These are phyloP conservation scores for Candida anglica DNA, from an alignment of 805 yeast genomes.

Conservation along the genomic window DNA sequence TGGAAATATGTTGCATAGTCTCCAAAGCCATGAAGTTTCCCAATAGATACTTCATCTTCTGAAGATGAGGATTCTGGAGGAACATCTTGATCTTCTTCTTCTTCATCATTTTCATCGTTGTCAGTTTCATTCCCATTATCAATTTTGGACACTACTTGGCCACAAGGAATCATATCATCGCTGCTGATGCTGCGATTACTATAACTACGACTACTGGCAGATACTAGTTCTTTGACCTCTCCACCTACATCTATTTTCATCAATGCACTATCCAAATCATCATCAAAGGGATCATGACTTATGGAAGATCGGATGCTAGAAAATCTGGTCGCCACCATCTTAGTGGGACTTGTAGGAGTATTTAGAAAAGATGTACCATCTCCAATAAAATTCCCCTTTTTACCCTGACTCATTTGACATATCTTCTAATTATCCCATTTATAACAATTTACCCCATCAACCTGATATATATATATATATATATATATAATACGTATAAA, in stretches of 20 bases:
- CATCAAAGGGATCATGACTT: conserved; percentile 21
- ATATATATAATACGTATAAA: no score
- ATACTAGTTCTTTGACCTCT: no score
- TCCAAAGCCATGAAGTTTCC: conserved; percentile 52
- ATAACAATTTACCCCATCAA: no score
- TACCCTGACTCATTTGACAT: no score
- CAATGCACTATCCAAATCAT: conserved; percentile 14
- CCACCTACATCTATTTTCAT: no score
- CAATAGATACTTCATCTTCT: conserved; percentile 10
- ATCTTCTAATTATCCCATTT: no score
- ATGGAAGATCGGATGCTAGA: conserved; percentile 3
- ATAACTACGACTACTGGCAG: no score
- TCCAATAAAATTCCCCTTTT: no score
- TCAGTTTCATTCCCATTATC: conserved; percentile 11
- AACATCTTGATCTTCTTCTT: background rate
- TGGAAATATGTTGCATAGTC: conserved; percentile 64
- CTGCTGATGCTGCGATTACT: background rate
- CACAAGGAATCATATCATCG: background rate
- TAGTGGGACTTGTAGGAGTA: background rate
- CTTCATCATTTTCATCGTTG: conserved; percentile 1
- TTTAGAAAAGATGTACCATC: no score
- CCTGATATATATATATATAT: no score
- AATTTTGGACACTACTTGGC: conserved; percentile 5
- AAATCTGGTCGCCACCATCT: no score
- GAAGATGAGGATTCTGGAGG: background rate